phyloP scores from a whole-genome alignment of 164 flowering plant genomes.

The Liquidambar formosana region DNA sequence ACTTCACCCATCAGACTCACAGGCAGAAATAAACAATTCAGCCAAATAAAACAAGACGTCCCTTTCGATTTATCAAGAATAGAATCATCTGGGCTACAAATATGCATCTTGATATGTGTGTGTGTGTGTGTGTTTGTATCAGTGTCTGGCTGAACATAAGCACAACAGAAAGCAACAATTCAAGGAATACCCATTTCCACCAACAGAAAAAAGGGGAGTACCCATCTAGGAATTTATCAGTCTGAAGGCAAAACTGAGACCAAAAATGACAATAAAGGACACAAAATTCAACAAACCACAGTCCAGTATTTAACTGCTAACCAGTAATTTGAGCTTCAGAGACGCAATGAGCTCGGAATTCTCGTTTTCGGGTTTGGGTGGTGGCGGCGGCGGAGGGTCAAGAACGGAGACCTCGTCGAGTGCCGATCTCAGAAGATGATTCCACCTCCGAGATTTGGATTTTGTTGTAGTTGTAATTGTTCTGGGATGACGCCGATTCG shows the following conservation, averaged over 20 bases:
- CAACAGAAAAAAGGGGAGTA: no score
- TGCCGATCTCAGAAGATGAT: conserved; percentile 17
- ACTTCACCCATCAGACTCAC: background rate
- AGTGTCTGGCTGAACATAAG: no score
- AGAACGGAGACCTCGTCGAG: conserved; percentile 28
- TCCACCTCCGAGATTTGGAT: background rate
- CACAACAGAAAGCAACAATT: no score
- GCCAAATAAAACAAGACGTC: no score
- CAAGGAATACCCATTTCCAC: no score
- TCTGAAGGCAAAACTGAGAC: background rate
- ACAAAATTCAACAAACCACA: background rate
- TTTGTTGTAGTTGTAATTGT: background rate
- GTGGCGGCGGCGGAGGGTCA: conserved; percentile 39
- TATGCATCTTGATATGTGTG: no score
- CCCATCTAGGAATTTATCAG: no score
- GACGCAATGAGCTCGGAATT: conserved; percentile 31
- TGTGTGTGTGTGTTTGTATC: no score
- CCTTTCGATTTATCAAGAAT: no score
- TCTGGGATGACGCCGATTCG: background rate
- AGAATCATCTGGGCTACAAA: no score
- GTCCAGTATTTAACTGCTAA: conserved; percentile 11
- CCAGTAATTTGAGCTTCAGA: conserved; percentile 74
- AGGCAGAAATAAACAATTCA: background rate
- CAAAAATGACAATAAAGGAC: background rate
- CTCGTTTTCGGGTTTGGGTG: conserved; percentile 11